These are phyloP conservation scores for Berberis thunbergii DNA, from an alignment of 164 flowering plant genomes.

Conservation along the genomic window DNA sequence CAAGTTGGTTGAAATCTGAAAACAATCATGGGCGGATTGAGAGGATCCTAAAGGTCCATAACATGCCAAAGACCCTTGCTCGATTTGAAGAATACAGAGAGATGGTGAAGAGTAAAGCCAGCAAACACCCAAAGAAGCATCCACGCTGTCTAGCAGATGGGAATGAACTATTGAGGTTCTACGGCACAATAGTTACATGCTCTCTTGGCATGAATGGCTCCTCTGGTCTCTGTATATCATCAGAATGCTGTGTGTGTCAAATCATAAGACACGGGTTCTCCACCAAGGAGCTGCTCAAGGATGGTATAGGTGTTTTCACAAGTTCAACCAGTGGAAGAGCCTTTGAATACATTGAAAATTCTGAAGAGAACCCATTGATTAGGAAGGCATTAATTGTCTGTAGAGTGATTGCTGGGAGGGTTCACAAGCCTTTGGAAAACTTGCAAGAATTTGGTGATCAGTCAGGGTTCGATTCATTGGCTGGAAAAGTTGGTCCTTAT, in stretches of 20 bases:
- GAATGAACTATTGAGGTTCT: constrained; percentile 60
- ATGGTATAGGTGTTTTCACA: constrained; percentile 60
- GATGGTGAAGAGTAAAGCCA: constrained; percentile 54
- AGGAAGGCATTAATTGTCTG: constrained; percentile 60
- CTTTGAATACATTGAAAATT: constrained; percentile 40
- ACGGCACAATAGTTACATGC: constrained; percentile 52
- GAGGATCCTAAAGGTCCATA: constrained; percentile 61
- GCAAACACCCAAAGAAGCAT: constrained; percentile 64
- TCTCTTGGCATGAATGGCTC: constrained; percentile 47
- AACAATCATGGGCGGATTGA: constrained; percentile 44
- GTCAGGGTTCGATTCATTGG: constrained; percentile 68
- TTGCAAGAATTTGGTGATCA: constrained; percentile 48
- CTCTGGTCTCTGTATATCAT: constrained; percentile 43
- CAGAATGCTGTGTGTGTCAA: constrained; percentile 44
- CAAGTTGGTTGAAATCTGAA: constrained; percentile 57
- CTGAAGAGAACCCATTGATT: constrained; percentile 22
- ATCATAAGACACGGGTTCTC: constrained; percentile 55
- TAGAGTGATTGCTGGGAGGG: constrained; percentile 77
- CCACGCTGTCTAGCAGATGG: constrained; percentile 77
- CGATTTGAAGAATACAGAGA: constrained; percentile 67
- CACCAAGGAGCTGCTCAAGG: constrained; percentile 35
- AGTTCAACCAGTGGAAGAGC: constrained; percentile 70
- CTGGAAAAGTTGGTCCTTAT: constrained; percentile 71
- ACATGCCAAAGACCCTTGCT: constrained; percentile 55
- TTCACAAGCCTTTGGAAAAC: constrained; percentile 62